Percentiles rank a stretch among this genome's conserved stretches.
Conservation (phyloP, 148 eudicot species). For the Heliosperma pusillum region DNA sequence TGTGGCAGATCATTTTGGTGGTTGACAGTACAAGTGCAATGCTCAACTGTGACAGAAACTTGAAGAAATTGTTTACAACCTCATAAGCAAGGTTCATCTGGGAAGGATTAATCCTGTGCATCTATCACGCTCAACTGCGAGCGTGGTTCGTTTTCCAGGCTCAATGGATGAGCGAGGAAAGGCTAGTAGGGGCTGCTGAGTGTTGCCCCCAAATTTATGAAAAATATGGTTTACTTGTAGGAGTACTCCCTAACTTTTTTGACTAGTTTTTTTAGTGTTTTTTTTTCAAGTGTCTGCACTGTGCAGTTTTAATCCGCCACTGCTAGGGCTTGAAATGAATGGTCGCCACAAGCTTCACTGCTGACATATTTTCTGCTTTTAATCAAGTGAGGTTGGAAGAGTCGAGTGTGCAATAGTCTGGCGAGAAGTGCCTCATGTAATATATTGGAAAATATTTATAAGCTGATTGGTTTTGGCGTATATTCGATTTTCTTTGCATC, state of each 20-base stretch:
- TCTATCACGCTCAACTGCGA: not conserved
- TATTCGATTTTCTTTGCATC: not conserved
- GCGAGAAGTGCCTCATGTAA: not conserved
- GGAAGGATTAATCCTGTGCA: not conserved
- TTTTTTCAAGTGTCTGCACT: no score
- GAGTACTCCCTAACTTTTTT: no score
- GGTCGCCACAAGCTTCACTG: not conserved
- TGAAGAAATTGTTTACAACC: conserved; percentile 38
- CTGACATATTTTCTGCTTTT: not conserved
- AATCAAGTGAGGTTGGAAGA: not conserved
- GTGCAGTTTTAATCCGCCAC: no score
- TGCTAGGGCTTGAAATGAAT: not conserved
- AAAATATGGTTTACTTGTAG: no score
- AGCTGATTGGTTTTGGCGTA: not conserved
- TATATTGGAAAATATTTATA: not conserved
- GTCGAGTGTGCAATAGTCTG: not conserved
- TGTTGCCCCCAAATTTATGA: no score
- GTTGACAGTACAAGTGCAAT: conserved; percentile 85
- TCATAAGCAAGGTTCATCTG: conserved; percentile 22
- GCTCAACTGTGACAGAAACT: conserved; percentile 83
- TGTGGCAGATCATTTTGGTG: conserved; percentile 72
- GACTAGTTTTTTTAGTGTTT: no score
- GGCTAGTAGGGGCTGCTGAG: no score
- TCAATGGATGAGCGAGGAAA: no score
- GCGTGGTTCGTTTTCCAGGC: not conserved